A percentile compares a stretch with the other conserved stretches of the same genome.
These are phyloP conservation scores for Yamadazyma triangularis DNA, from an alignment of 1,139 yeast species.

Conservation along the genomic window DNA sequence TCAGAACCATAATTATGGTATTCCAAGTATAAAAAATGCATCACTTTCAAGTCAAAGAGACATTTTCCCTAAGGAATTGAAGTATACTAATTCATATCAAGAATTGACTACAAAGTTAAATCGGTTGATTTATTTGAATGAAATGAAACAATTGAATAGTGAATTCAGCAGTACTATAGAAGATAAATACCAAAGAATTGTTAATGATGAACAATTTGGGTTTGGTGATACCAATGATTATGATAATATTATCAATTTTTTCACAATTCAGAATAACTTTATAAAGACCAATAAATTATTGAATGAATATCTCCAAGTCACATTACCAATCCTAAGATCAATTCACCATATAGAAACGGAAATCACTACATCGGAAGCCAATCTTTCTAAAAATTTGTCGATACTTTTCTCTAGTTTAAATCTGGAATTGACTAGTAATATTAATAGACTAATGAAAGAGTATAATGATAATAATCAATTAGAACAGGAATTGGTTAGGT, in stretches of 20 bases:
- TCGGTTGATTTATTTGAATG: constrained; percentile 26
- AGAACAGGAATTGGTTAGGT: constrained; percentile 4
- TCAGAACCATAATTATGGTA: constrained; percentile 25
- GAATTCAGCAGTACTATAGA: constrained; percentile 12
- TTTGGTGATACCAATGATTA: not conserved
- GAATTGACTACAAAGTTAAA: constrained; percentile 22
- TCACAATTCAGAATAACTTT: constrained; percentile 16
- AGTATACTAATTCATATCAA: constrained; percentile 19
- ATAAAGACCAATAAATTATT: constrained; percentile 24
- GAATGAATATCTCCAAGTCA: constrained; percentile 20
- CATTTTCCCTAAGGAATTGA: constrained; percentile 12
- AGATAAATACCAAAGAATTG: constrained; percentile 9
- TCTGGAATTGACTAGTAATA: constrained; percentile 9
- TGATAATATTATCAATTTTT: constrained; percentile 17
- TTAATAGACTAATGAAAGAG: constrained; percentile 14
- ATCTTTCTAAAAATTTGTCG: constrained; percentile 20
- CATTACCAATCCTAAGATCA: constrained; percentile 29
- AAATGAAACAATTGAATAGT: constrained; percentile 15
- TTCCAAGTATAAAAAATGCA: constrained; percentile 14
- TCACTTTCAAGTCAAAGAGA: constrained; percentile 1
- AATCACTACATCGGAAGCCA: constrained; percentile 26
- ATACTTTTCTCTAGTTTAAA: constrained; percentile 13
- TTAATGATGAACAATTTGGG: constrained; percentile 1
- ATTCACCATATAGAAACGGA: constrained; percentile 26
- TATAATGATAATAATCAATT: constrained; percentile 10